These are phyloP conservation scores for Aspergillus leporis DNA, from an alignment of 495 filamentous ascomycete species.

Conservation along the genomic window DNA sequence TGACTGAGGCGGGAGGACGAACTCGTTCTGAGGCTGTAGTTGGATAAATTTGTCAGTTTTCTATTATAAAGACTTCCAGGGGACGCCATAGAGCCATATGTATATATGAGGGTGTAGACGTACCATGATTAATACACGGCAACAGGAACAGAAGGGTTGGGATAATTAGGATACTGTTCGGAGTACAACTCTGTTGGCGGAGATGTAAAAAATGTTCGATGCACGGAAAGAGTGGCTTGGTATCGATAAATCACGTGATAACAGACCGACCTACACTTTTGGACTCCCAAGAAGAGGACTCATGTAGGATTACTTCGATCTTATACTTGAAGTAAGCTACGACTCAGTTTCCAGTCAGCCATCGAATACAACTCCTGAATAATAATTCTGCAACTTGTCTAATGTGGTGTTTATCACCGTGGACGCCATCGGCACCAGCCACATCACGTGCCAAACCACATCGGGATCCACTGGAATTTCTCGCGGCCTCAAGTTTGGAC, in stretches of 20 bases:
- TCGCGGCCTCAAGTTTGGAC: conserved; percentile 18
- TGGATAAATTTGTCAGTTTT: conserved; percentile 6
- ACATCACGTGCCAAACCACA: conserved; percentile 32
- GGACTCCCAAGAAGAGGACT: too few species aligned
- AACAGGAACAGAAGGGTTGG: not conserved
- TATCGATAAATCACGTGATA: conserved; percentile 29
- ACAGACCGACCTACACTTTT: not conserved
- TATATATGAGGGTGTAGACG: conserved; percentile 2
- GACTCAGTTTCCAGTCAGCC: too few species aligned
- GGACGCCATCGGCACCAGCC: not conserved
- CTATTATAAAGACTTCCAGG: not conserved
- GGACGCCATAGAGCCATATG: not conserved
- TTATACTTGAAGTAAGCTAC: too few species aligned
- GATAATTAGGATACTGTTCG: not conserved
- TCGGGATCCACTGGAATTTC: conserved; percentile 32
- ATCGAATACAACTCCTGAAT: too few species aligned
- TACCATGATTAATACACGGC: conserved; percentile 38
- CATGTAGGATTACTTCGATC: too few species aligned
- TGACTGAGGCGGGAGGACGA: conserved; percentile 29
- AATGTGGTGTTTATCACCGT: not conserved
- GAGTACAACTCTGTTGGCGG: conserved; percentile 16
- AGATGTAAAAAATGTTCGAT: conserved; percentile 36
- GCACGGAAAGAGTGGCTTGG: conserved; percentile 28
- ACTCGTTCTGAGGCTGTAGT: conserved; percentile 77
- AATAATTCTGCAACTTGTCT: conserved; percentile 7